Evolutionary conservation across 345 rosid genomes (phyloP).

Genomic region (Dipteronia sinensis): DNA sequence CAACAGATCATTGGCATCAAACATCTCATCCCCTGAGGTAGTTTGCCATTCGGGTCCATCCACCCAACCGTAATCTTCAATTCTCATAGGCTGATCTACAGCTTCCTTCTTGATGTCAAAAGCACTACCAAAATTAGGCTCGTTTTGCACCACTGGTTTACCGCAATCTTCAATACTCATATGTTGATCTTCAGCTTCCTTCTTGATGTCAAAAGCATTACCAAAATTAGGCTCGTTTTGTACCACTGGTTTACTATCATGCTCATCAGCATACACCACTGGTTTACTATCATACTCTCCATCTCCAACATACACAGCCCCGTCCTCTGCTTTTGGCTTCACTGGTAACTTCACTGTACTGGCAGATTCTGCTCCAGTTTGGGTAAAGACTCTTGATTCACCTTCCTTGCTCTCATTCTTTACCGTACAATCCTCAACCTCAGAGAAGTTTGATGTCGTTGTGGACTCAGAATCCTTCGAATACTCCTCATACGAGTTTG

Average conservation of each 20-base stretch:
- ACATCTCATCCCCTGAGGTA: slow-evolving; percentile 45
- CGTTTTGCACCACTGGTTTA: slow-evolving; percentile 9
- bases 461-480: slow-evolving; percentile 31
- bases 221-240: not conserved
- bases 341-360: not conserved
- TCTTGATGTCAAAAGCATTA: not conserved
- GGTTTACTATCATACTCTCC: slow-evolving; percentile 18
- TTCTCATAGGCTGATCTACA: slow-evolving; percentile 10
- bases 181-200: not conserved
- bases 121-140: not conserved
- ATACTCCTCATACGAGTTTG: not conserved
- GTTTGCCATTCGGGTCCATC: slow-evolving; percentile 18
- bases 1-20: slow-evolving; percentile 63
- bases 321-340: slow-evolving; percentile 17
- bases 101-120: not conserved
- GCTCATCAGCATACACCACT: slow-evolving; percentile 1
- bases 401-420: slow-evolving; percentile 30
- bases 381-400: slow-evolving; percentile 11
- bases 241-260: slow-evolving; percentile 13
- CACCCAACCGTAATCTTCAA: slow-evolving; percentile 29
- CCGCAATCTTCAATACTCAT: slow-evolving; percentile 15
- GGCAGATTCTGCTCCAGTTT: not conserved
- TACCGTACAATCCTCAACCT: slow-evolving; percentile 35
- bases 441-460: slow-evolving; percentile 44
- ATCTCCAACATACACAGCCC: not conserved